These are phyloP conservation scores for Chloropicon primus DNA, from an alignment of 139 green algal genomes.

Conservation along the genomic window DNA sequence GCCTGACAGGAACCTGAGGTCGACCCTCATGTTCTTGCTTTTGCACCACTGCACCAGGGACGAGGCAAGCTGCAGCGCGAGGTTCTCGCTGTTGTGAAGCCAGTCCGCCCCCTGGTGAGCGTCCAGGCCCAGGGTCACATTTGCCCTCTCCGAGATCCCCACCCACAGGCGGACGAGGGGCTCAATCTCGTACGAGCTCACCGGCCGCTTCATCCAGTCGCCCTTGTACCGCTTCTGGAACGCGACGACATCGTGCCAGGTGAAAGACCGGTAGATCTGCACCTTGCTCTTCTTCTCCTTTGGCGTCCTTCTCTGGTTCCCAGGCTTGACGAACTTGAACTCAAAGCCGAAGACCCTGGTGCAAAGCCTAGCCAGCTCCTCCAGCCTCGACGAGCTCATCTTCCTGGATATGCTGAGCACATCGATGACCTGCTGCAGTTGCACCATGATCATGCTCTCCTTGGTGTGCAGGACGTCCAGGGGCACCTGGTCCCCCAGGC, in stretches of 20 bases:
- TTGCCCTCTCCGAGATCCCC: not conserved
- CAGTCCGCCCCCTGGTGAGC: not conserved
- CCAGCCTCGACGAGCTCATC: not conserved
- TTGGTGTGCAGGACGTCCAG: not conserved
- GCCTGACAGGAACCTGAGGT: not conserved
- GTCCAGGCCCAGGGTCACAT: not conserved
- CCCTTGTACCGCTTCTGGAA: not conserved
- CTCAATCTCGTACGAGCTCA: not conserved
- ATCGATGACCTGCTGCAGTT: not conserved
- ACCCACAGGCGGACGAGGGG: not conserved
- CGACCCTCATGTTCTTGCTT: not conserved
- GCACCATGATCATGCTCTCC: not conserved
- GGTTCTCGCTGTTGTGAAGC: not conserved
- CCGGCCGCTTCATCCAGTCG: not conserved
- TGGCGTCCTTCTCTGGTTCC: not conserved
- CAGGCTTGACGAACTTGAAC: not conserved
- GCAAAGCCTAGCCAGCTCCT: not conserved
- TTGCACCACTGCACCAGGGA: not conserved
- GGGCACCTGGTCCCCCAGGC: not conserved
- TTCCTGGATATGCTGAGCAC: not conserved
- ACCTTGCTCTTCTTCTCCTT: not conserved
- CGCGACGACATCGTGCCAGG: not conserved
- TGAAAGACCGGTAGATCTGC: not conserved
- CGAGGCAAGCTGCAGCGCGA: not conserved
- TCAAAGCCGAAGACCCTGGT: not conserved